Evolutionary conservation across 129 eudicot species (phyloP).

Genomic region (Helianthus annuus): HanXRQr2.0-SUNRISE NC_035446.2:128227935-128228434

Average conservation of each 20-base stretch:
- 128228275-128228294: conserved; percentile 55
- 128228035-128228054: conserved; percentile 61
- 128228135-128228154: conserved; percentile 45
- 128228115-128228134: conserved; percentile 71
- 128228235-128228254: conserved; percentile 68
- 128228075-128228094: conserved; percentile 94
- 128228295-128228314: conserved; percentile 89
- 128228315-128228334: conserved; percentile 56
- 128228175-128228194: conserved; percentile 64
- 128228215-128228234: conserved; percentile 18
- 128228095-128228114: conserved; percentile 83
- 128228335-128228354: conserved; percentile 76
- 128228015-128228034: conserved; percentile 61
- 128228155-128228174: conserved; percentile 52
- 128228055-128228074: conserved; percentile 81
- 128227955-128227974: conserved; percentile 81
- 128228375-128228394: conserved; percentile 94
- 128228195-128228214: conserved; percentile 37
- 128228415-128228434: conserved; percentile 95
- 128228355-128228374: conserved; percentile 85
- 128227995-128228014: conserved; percentile 85
- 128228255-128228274: conserved; percentile 42
- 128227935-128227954: conserved; percentile 18
- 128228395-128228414: conserved; percentile 99
- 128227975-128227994: conserved; percentile 51